These are phyloP conservation scores for Begonia loranthoides DNA, from an alignment of 306 rosid genomes.

Conservation along the genomic window DNA sequence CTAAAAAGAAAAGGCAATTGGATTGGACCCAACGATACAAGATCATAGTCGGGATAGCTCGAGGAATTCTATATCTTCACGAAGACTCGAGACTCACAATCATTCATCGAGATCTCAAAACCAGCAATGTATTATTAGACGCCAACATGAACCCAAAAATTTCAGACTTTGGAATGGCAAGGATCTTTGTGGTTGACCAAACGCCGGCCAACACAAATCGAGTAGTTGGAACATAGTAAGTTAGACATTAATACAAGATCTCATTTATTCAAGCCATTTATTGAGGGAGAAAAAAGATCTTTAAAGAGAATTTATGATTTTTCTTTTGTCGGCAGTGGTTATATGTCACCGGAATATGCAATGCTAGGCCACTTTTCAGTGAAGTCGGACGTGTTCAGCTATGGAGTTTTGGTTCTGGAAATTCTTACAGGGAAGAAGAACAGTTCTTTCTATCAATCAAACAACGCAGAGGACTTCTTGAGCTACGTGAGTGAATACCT, in stretches of 20 bases:
- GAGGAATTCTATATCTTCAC: conserved; percentile 20
- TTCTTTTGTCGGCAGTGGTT: conserved; percentile 4
- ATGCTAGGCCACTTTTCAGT: no score
- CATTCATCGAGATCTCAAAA: conserved; percentile 27
- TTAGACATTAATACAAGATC: background rate
- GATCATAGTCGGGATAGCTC: conserved; percentile 16
- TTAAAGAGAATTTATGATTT: no score
- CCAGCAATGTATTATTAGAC: conserved; percentile 21
- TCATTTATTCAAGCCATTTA: no score
- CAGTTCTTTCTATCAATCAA: background rate
- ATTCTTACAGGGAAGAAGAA: no score
- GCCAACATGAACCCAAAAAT: conserved; percentile 19
- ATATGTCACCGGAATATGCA: conserved; percentile 8
- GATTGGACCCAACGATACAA: conserved; percentile 20
- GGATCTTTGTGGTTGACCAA: conserved; percentile 13
- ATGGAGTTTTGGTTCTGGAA: no score
- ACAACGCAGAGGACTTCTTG: background rate
- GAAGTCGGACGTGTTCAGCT: no score
- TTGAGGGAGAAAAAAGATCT: no score
- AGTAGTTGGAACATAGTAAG: conserved; percentile 13
- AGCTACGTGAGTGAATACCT: conserved; percentile 2
- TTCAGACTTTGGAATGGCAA: conserved; percentile 23
- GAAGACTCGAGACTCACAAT: conserved; percentile 23
- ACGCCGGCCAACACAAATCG: conserved; percentile 10
- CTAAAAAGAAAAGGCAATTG: conserved; percentile 1